Percentiles rank a stretch among this genome's conserved stretches.
These are phyloP conservation scores for Carallia pectinifolia DNA, from an alignment of 345 rosid species.

Conservation along the genomic window DNA sequence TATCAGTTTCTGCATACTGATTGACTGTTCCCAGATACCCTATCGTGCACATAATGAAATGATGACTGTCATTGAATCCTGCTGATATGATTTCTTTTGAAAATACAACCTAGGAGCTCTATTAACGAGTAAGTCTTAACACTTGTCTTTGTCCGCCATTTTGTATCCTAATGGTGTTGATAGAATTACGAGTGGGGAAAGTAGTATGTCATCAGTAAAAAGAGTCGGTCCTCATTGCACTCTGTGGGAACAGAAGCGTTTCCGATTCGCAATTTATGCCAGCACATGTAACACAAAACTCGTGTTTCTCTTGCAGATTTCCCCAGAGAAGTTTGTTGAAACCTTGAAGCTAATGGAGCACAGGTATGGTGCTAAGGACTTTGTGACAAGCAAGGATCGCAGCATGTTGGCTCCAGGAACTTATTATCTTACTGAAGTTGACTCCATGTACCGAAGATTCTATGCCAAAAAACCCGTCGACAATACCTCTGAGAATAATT, in stretches of 20 bases:
- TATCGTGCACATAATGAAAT: no score
- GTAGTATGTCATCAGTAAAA: no score
- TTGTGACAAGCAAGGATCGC: constrained; percentile 83
- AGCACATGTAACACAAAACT: no score
- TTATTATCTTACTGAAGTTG: constrained; percentile 90
- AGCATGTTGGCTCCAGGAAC: constrained; percentile 87
- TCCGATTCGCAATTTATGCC: no score
- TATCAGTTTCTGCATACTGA: background rate
- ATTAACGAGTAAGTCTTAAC: background rate
- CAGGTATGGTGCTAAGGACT: constrained; percentile 93
- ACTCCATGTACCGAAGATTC: constrained; percentile 88
- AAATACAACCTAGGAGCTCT: no score
- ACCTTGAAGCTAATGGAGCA: constrained; percentile 93
- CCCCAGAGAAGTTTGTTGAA: constrained; percentile 82
- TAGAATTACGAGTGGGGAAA: no score
- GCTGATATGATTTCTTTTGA: no score
- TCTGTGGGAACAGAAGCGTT: no score
- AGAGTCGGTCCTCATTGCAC: no score
- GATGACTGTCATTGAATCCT: no score
- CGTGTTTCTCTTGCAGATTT: constrained; percentile 44
- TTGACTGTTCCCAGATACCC: no score
- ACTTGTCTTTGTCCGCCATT: background rate
- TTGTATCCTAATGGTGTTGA: background rate
- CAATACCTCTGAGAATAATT: constrained; percentile 39
- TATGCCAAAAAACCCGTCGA: constrained; percentile 60